A percentile compares a stretch with the other conserved stretches of the same genome.
phyloP scores from a whole-genome alignment of 768 basidiomycete genomes.

The Leccinum disarticulatum region DNA sequence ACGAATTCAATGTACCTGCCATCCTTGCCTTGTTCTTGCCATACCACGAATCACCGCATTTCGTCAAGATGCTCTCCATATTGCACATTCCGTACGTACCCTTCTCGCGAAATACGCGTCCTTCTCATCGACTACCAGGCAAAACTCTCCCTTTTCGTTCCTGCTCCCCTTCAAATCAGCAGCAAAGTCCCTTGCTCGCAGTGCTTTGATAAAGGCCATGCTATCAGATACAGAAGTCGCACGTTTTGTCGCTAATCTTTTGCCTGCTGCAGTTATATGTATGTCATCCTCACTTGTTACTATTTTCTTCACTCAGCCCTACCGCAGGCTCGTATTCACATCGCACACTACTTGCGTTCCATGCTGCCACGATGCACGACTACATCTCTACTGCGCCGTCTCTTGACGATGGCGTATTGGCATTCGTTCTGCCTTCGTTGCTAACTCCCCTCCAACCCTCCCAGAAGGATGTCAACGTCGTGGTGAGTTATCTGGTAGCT shows the following conservation, averaged over 20 bases:
- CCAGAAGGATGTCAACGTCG: slow-evolving; percentile 46
- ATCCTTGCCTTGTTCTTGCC: slow-evolving; percentile 84
- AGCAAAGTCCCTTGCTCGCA: slow-evolving; percentile 69
- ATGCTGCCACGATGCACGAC: slow-evolving; percentile 75
- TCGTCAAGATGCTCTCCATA: slow-evolving; percentile 89
- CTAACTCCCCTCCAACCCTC: slow-evolving; percentile 54
- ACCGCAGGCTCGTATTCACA: slow-evolving; percentile 45
- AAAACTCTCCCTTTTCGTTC: slow-evolving; percentile 63
- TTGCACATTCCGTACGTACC: slow-evolving; percentile 65
- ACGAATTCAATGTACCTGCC: slow-evolving; percentile 88
- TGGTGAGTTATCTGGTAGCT: slow-evolving; percentile 40
- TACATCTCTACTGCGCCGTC: slow-evolving; percentile 62
- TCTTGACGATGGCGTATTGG: slow-evolving; percentile 66
- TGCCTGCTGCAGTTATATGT: slow-evolving; percentile 57
- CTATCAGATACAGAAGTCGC: slow-evolving; percentile 66
- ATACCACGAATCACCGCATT: slow-evolving; percentile 93
- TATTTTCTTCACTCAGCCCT: slow-evolving; percentile 5
- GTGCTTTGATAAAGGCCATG: slow-evolving; percentile 77
- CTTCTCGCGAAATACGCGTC: neutral
- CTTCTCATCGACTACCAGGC: slow-evolving; percentile 37
- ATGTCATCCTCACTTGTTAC: slow-evolving; percentile 3
- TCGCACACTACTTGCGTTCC: slow-evolving; percentile 78
- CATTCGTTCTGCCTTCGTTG: slow-evolving; percentile 62
- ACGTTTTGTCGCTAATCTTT: slow-evolving; percentile 64
- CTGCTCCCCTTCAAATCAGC: slow-evolving; percentile 76